A percentile compares a stretch with the other conserved stretches of the same genome.
Conservation (phyloP, 1,284 basidiomycete species). For the Rhodotorula sp. region DNA sequence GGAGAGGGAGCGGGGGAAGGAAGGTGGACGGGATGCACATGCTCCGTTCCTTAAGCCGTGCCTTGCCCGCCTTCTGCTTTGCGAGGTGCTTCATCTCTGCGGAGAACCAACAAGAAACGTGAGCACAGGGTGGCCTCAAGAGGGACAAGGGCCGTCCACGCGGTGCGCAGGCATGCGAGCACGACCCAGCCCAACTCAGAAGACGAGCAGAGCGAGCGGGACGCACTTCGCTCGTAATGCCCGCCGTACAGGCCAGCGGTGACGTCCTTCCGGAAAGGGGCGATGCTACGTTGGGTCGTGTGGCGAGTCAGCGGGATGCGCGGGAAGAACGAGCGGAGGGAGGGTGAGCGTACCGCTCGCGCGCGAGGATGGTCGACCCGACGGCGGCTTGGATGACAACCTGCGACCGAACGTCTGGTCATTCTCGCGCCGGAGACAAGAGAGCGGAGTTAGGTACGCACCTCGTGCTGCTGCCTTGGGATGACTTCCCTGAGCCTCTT, state of each 20-base stretch:
- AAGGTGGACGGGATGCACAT: slow-evolving; percentile 19
- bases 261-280: slow-evolving; percentile 88
- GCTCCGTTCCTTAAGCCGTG: slow-evolving; percentile 65
- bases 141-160: too few relatives aligned
- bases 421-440: too few relatives aligned
- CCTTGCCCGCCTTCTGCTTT: slow-evolving; percentile 90
- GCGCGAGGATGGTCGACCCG: slow-evolving; percentile 81
- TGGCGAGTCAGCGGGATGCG: slow-evolving; percentile 43
- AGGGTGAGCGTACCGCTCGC: slow-evolving; percentile 61
- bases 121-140: too few relatives aligned
- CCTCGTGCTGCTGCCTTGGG: slow-evolving; percentile 89
- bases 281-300: slow-evolving; percentile 53
- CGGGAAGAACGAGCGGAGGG: slow-evolving; percentile 4
- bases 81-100: slow-evolving; percentile 75
- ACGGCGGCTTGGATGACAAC: slow-evolving; percentile 58
- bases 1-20: neutral
- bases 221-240: slow-evolving; percentile 35
- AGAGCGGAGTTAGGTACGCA: slow-evolving; percentile 49
- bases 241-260: slow-evolving; percentile 42
- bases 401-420: slow-evolving; percentile 9
- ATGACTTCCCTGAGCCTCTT: slow-evolving; percentile 86
- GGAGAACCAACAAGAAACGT: neutral
- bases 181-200: too few relatives aligned
- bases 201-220: neutral
- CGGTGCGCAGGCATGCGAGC: too few relatives aligned